Base-by-base conservation (phyloP, 441 rosid genomes). In the Flueggea neowawraea region DNA sequence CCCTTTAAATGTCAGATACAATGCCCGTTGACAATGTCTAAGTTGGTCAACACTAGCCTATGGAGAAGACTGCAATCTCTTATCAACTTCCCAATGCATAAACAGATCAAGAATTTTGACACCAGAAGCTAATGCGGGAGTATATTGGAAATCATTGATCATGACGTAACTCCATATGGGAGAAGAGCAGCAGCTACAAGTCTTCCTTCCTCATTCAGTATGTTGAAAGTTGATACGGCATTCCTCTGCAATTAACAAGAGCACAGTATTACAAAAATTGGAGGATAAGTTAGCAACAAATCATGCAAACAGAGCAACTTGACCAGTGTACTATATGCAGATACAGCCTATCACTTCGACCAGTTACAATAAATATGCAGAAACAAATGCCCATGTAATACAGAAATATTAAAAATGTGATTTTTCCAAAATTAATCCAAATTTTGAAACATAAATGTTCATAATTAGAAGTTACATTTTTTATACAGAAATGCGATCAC, bases 121-220 rank as follows among this genome's bases (percentile, higher is more conserved):
- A 36, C 2, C 41, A 36, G 7, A 36, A 36, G 9, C 9, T 36
- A 36, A 36, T 36, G 41, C 41, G 6, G 41, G 41, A 36, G 41
- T 36, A 36, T 3, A 36, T 36, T 36, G 41, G 41, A 36, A 8
- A 36, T 36, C 13, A 16, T 16, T 44, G 22, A 60, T 77, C 65
- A 84, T 13, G 84, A 79, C 33, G 84, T 63, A 66, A 80, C 81
- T 63, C 95, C 98, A 49, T 62, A 80, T 6, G 98, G 97, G 60
- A 90, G 83, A 72, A 93, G 73, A 16, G 91, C 96, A 22, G 94
- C 91, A 28, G 96, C 95, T 31, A 88, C 95, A 16, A 88, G 78
- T 65, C 97, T 76, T 56, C 98, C 98, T 79, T 86, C 98, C 78
- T 93, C 98, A 14, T 86, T 93, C 76, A 93, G 82, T 71, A 88